Evolutionary conservation across 2,329 filamentous ascomycete genomes (phyloP), one percentile per base, ranked within the genome.

Genomic region (Cordyceps fumosorosea): DNA sequence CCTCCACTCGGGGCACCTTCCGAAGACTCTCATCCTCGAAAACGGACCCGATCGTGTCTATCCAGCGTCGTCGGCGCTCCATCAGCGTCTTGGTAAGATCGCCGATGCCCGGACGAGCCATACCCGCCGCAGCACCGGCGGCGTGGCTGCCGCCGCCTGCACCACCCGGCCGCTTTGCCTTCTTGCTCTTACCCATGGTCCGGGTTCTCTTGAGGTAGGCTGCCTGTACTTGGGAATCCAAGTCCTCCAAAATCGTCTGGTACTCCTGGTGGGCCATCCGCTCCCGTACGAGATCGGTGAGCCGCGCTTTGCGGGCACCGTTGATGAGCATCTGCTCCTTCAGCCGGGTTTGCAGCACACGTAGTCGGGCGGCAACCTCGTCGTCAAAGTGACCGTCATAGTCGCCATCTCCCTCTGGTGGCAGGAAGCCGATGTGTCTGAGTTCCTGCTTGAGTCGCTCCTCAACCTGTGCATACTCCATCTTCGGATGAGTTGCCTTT

Each of bases 211-310:
- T 99, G 51, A 96, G 86, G 71, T 98, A 99, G 3, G 95, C 93
- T 57, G 91, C 89, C 71, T 98, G 93, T 48, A 98, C 92, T 73
- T 98, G 95, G 48, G 88, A 87, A 78, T 99, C 95, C 24, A 99
- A 86, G 73, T 99, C 95, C 72, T 99, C 95, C 56, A 96, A 88
- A 68, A 99, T 99, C 62, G 92, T 97, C 73, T 89, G 89, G 78
- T 96, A 99, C 73, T 99, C 95, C 72, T 99, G 95, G 76, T 95
- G 88, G 0, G 95, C 95, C 85, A 99, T 93, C 66, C 91, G 88
- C 73, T 96, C 93, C 68, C 92, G 89, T 8, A 95, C 91, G 32
- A 97, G 82, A 44, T 97, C 93, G 1, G 91, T 86, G 12, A 99
- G 81, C 2, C 93, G 86, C 7, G 91, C 83, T 76, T 98, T 98